Evolutionary conservation across 345 rosid species (phyloP).

Genomic region (Brassica rapa): DNA sequence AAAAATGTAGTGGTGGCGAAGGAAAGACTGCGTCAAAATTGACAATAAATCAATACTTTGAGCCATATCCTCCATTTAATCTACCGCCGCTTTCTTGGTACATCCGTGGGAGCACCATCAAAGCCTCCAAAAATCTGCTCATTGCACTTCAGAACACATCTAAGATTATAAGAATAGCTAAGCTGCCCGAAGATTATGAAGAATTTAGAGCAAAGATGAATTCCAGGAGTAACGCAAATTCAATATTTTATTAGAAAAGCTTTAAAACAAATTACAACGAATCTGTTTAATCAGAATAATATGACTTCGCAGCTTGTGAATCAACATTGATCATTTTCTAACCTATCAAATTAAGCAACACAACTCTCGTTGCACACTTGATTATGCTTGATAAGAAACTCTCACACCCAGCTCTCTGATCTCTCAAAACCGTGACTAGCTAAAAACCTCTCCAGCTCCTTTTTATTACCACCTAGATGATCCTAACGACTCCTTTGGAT

Average conservation of each 20-base stretch:
- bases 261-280: background rate
- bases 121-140: conserved; percentile 58
- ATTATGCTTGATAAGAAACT: background rate
- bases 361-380: background rate
- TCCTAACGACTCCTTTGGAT: background rate
- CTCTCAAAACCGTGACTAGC: background rate
- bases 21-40: conserved; percentile 74
- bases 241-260: background rate
- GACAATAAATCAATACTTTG: conserved; percentile 68
- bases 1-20: conserved; percentile 59
- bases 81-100: conserved; percentile 88
- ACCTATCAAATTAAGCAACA: background rate
- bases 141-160: background rate
- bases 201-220: background rate
- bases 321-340: background rate
- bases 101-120: conserved; percentile 64
- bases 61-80: conserved; percentile 58
- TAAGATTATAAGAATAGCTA: background rate
- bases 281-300: background rate
- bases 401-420: background rate
- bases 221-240: background rate
- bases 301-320: background rate
- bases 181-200: background rate
- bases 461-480: background rate
- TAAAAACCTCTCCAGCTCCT: background rate